Conservation (phyloP, 768 basidiomycete species). For the Grammothele lineata region DNA sequence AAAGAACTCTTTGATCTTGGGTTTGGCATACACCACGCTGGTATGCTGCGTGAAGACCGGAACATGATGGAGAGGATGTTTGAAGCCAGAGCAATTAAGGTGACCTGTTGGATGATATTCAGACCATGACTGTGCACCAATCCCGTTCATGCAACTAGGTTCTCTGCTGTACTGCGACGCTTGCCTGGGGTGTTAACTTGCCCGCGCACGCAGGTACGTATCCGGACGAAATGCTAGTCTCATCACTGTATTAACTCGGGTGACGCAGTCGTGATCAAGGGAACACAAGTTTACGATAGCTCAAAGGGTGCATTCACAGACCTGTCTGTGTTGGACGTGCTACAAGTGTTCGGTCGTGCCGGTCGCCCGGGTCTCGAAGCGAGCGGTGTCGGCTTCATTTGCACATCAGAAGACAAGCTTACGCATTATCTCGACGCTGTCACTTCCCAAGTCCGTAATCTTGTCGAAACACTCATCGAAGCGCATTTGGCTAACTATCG, state of each 20-base stretch:
- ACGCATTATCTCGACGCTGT: slow-evolving; percentile 86
- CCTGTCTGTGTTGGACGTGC: slow-evolving; percentile 88
- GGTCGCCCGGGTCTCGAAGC: slow-evolving; percentile 84
- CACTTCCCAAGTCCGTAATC: slow-evolving; percentile 73
- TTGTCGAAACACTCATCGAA: no score
- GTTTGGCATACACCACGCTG: slow-evolving; percentile 98
- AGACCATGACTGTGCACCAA: neutral
- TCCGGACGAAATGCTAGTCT: neutral
- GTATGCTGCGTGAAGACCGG: slow-evolving; percentile 91
- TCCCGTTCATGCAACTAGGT: slow-evolving; percentile 55
- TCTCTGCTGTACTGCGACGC: slow-evolving; percentile 94
- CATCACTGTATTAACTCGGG: slow-evolving; percentile 1
- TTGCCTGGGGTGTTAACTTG: slow-evolving; percentile 99
- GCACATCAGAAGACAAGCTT: slow-evolving; percentile 91
- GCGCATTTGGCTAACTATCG: neutral
- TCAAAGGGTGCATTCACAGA: slow-evolving; percentile 88
- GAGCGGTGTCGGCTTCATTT: slow-evolving; percentile 96
- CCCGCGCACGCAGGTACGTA: slow-evolving; percentile 89
- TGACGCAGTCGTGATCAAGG: slow-evolving; percentile 91
- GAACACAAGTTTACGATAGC: slow-evolving; percentile 94
- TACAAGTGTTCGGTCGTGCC: slow-evolving; percentile 97
- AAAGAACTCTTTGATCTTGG: slow-evolving; percentile 87
- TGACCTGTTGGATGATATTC: slow-evolving; percentile 27
- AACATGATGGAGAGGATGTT: slow-evolving; percentile 97
- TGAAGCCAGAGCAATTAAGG: slow-evolving; percentile 87